Conservation (phyloP, 257 asterid species). For the Fraxinus cuspidata region DNA sequence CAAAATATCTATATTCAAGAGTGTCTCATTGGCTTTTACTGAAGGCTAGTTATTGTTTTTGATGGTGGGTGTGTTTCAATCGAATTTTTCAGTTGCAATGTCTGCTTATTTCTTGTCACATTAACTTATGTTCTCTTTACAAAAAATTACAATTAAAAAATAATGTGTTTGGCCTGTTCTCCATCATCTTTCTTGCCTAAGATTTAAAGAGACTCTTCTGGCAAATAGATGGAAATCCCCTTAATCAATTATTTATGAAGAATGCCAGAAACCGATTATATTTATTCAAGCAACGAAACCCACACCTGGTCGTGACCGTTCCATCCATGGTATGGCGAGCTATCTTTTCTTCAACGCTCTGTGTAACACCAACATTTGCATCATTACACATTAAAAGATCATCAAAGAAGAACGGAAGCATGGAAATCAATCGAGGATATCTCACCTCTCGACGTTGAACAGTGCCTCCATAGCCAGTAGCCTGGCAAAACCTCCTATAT, state of each 20-base stretch:
- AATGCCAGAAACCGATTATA: not conserved
- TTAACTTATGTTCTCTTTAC: not conserved
- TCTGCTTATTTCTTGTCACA: not conserved
- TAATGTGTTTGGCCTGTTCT: not conserved
- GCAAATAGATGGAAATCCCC: not conserved
- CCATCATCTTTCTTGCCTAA: constrained; percentile 1
- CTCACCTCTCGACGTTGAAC: constrained; percentile 84
- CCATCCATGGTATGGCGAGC: constrained; percentile 89
- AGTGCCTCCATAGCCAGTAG: constrained; percentile 98
- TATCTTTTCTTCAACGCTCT: constrained; percentile 95
- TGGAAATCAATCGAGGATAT: constrained; percentile 11
- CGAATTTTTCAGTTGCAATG: not conserved
- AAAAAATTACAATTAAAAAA: not conserved
- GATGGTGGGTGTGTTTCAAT: not conserved
- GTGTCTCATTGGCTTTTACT: not conserved
- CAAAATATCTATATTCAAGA: not conserved
- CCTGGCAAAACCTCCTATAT: constrained; percentile 92
- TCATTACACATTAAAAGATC: constrained; percentile 15
- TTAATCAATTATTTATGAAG: not conserved
- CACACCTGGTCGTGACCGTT: constrained; percentile 70
- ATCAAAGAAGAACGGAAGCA: not conserved
- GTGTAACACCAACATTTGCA: constrained; percentile 13
- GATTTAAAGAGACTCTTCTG: not conserved
- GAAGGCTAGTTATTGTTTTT: not conserved
- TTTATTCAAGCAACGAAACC: constrained; percentile 1